Percentiles rank a stretch among this genome's conserved stretches.
Evolutionary conservation across 2,329 filamentous ascomycete genomes (phyloP).

Genomic region (Calonectria pseudoturangicola): DNA sequence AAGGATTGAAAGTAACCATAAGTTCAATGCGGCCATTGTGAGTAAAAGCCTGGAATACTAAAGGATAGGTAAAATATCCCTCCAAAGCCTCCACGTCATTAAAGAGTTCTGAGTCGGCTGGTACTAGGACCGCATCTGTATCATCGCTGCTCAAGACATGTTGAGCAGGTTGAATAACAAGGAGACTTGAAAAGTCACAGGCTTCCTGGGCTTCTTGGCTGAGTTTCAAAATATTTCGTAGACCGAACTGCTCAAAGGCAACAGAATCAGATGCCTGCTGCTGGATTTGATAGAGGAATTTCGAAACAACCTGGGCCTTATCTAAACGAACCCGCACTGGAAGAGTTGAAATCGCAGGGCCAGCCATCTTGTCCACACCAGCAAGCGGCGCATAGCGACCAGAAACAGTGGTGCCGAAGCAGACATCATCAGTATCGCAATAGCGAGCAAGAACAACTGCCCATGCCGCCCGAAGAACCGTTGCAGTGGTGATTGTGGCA

Average conservation of each 20-base stretch:
- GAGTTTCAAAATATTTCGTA: conserved; percentile 48
- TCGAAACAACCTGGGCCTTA: conserved; percentile 44
- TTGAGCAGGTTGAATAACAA: conserved; percentile 53
- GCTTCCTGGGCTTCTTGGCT: conserved; percentile 38
- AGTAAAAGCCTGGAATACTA: conserved; percentile 22
- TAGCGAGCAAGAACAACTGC: conserved; percentile 71
- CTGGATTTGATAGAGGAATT: conserved; percentile 42
- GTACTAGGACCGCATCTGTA: neutral
- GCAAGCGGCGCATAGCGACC: conserved; percentile 57
- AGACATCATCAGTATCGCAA: conserved; percentile 61
- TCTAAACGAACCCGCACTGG: conserved; percentile 62
- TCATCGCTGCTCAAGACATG: neutral
- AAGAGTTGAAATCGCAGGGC: conserved; percentile 63
- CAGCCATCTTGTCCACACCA: conserved; percentile 48
- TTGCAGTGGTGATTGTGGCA: conserved; percentile 36
- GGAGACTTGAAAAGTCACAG: conserved; percentile 55
- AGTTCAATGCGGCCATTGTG: conserved; percentile 12
- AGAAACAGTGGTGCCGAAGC: conserved; percentile 65
- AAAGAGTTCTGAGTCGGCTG: neutral
- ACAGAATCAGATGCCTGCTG: conserved; percentile 44
- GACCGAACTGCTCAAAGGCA: conserved; percentile 45
- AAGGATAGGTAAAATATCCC: conserved; percentile 22
- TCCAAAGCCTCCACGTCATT: conserved; percentile 14
- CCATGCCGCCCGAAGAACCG: conserved; percentile 64
- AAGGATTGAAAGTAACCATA: conserved; percentile 10